Conservation (phyloP, 441 rosid genomes). For the Bruguiera hainesii region DNA sequence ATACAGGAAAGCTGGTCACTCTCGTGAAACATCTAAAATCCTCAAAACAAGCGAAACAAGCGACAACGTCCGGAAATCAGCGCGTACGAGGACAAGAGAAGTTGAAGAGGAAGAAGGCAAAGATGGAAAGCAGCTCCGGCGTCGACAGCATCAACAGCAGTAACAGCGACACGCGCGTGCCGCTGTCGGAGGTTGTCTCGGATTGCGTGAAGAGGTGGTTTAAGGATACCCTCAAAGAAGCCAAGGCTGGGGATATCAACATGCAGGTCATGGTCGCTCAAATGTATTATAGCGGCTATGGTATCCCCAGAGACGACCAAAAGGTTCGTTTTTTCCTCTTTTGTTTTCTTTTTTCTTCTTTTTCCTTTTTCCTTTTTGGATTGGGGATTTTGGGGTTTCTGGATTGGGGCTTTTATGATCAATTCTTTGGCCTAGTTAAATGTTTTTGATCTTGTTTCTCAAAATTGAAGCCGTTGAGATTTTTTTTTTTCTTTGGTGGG, state of each 20-base stretch:
- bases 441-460: too few species aligned
- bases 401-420: background rate
- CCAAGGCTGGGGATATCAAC: constrained; percentile 76
- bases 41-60: constrained; percentile 30
- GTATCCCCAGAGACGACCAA: constrained; percentile 55
- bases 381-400: background rate
- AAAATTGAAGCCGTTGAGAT: too few species aligned
- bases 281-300: constrained; percentile 93
- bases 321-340: constrained; percentile 35
- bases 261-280: constrained; percentile 88
- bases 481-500: too few species aligned
- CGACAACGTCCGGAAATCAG: constrained; percentile 24
- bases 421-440: too few species aligned
- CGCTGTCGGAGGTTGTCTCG: constrained; percentile 72
- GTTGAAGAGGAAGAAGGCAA: constrained; percentile 22
- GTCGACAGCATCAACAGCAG: constrained; percentile 18
- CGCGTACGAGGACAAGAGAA: constrained; percentile 9
- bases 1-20: constrained; percentile 37
- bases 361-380: background rate
- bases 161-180: constrained; percentile 33
- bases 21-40: constrained; percentile 32
- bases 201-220: constrained; percentile 95
- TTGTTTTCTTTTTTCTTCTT: background rate
- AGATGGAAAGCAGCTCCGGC: constrained; percentile 43
- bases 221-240: constrained; percentile 86